Conservation (phyloP, 768 basidiomycete genomes). For the Naematelia aurantialba region DNA sequence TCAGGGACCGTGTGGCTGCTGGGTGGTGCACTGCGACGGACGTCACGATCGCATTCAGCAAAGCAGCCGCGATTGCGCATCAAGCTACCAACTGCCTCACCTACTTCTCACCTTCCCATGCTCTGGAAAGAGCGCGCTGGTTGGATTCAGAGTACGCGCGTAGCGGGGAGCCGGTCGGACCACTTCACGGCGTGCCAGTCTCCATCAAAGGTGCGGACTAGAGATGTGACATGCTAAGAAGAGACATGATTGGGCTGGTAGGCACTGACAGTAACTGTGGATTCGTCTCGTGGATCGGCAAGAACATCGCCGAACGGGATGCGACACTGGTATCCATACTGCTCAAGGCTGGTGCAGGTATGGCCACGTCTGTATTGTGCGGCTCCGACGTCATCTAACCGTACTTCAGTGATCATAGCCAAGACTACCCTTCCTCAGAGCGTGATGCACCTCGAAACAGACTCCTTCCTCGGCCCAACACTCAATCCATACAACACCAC, state of each 20-base stretch:
- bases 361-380: background rate
- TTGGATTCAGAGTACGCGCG: constrained; percentile 22
- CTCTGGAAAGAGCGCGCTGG: constrained; percentile 20
- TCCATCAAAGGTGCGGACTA: constrained; percentile 31
- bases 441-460: constrained; percentile 41
- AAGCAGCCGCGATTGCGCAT: constrained; percentile 31
- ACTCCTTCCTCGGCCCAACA: constrained; percentile 27
- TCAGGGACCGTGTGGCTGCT: constrained; percentile 15
- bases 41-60: constrained; percentile 26
- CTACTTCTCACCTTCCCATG: constrained; percentile 23
- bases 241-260: constrained; percentile 42
- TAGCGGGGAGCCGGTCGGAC: constrained; percentile 28
- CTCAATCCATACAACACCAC: constrained; percentile 33
- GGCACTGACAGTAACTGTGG: constrained; percentile 22
- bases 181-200: constrained; percentile 36
- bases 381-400: background rate
- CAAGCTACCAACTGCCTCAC: constrained; percentile 45
- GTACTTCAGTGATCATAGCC: constrained; percentile 25
- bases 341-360: constrained; percentile 27
- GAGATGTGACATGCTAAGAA: background rate
- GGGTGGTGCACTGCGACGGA: constrained; percentile 21
- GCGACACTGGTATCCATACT: constrained; percentile 18
- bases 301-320: constrained; percentile 15
- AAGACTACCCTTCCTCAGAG: constrained; percentile 37
- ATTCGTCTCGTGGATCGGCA: constrained; percentile 17